phyloP scores from a whole-genome alignment of 2,329 filamentous ascomycete species.

The Decorospora gaudefroyi region DNA sequence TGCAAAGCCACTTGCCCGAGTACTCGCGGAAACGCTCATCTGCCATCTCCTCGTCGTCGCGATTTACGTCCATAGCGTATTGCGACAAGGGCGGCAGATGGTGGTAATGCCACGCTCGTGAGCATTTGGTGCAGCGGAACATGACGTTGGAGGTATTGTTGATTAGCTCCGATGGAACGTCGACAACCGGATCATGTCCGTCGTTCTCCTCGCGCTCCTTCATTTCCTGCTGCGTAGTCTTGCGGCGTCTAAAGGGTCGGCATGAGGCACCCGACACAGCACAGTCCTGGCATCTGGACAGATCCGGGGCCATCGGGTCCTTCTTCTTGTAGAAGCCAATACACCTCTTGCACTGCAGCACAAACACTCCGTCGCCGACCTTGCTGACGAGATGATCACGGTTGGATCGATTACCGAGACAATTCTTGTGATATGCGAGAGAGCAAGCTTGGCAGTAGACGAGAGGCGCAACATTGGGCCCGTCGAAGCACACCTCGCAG shows the following conservation, averaged over 20 bases:
- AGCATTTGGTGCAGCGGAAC: conserved; percentile 80
- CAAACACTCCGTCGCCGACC: conserved; percentile 72
- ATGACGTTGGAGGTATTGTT: conserved; percentile 78
- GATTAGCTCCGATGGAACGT: conserved; percentile 65
- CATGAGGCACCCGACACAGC: conserved; percentile 69
- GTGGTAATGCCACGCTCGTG: conserved; percentile 78
- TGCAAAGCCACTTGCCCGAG: conserved; percentile 75
- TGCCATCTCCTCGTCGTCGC: conserved; percentile 57
- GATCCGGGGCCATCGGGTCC: conserved; percentile 69
- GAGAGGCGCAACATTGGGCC: conserved; percentile 67
- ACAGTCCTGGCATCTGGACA: conserved; percentile 74
- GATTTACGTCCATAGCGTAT: conserved; percentile 51
- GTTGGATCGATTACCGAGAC: conserved; percentile 71
- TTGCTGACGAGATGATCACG: conserved; percentile 94
- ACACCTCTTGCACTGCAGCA: conserved; percentile 88
- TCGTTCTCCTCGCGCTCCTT: conserved; percentile 77
- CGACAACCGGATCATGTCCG: conserved; percentile 74
- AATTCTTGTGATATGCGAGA: conserved; percentile 78
- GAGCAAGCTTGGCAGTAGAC: conserved; percentile 93
- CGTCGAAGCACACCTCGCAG: conserved; percentile 73
- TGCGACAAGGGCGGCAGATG: conserved; percentile 68
- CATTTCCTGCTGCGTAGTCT: conserved; percentile 80
- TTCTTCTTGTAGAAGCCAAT: conserved; percentile 70
- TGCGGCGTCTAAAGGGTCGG: conserved; percentile 70
- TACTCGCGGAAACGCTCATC: conserved; percentile 73